Conservation (phyloP, 805 yeast genomes). For the Pichia phayaonensis region DNA sequence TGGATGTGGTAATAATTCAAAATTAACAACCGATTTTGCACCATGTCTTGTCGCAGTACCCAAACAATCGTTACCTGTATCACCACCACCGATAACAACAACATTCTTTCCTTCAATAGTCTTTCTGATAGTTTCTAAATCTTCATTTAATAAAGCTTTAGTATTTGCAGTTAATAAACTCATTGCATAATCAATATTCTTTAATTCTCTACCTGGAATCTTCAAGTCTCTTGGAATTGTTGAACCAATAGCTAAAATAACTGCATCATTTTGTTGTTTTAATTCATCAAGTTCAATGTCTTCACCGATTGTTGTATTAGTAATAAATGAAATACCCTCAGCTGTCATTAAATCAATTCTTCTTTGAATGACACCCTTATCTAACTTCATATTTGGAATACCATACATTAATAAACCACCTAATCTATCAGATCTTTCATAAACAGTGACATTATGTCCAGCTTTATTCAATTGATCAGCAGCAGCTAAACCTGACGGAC, state of each 20-base stretch:
- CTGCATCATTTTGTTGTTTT: constrained; percentile 65
- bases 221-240: constrained; percentile 93
- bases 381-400: constrained; percentile 98
- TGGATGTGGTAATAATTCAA: constrained; percentile 91
- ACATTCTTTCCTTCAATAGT: constrained; percentile 80
- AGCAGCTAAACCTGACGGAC: constrained; percentile 94
- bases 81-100: constrained; percentile 99
- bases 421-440: constrained; percentile 89
- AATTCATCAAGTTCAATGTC: constrained; percentile 68
- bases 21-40: constrained; percentile 87
- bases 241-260: constrained; percentile 86
- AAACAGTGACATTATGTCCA: constrained; percentile 87
- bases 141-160: constrained; percentile 74
- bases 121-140: constrained; percentile 67
- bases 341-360: constrained; percentile 85
- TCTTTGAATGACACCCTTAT: constrained; percentile 85
- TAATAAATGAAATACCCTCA: constrained; percentile 78
- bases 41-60: constrained; percentile 98
- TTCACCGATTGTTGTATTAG: constrained; percentile 77
- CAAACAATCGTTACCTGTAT: constrained; percentile 97
- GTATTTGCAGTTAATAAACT: constrained; percentile 82
- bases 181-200: constrained; percentile 93
- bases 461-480: constrained; percentile 97
- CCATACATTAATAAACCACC: constrained; percentile 99
- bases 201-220: constrained; percentile 88